Evolutionary conservation across 805 yeast species (phyloP), one percentile per base, ranked within the genome.

Genomic region (Cyberlindnera bimundalis): DNA sequence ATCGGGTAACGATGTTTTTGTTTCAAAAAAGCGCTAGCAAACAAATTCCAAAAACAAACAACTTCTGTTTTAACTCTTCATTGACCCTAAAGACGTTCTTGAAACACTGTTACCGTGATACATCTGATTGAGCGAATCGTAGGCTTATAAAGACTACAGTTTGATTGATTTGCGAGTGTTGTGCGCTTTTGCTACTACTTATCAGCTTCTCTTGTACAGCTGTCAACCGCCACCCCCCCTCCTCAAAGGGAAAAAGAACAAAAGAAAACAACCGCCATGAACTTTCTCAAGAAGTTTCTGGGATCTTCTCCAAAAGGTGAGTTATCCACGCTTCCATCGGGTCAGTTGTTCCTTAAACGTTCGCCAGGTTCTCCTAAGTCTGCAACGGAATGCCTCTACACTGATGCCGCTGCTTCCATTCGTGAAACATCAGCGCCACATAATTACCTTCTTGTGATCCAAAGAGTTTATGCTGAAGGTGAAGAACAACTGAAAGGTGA

Each of bases 281-380:
- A 86, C 60, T 78, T 87, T 45, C 64, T 86, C 26, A 76, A 79
- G 56, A 78, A 78, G 58, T 72, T 85, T 47, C 72, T 82, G 50
- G 79, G 76, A 3, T 64, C 75, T 13, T 67, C 73, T 21, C 65
- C 79, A 10, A 72, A 74, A 27, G 81, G 81, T 53, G 83, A 79
- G 43, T 62, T 87, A 24, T 76, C 79, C 9, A 70, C 75, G 53
- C 71, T 93, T 35, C 87, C 96, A 2, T 74, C 83, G 0, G 98
- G 97, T 3, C 82, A 81, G 62, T 71, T 91, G 34, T 84, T 71
- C 56, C 68, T 91, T 33, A 73, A 84, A 14, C 68, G 98, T 35
- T 72, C 85, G 1, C 84, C 85, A 6, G 73, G 71, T 17, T 85
- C 96, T 2, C 96, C 96, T 11, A 87, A 88, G 59, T 90, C 96